A percentile compares a stretch with the other conserved stretches of the same genome.
Evolutionary conservation across 768 basidiomycete genomes (phyloP).

Genomic region (Pisolithus orientalis): DNA sequence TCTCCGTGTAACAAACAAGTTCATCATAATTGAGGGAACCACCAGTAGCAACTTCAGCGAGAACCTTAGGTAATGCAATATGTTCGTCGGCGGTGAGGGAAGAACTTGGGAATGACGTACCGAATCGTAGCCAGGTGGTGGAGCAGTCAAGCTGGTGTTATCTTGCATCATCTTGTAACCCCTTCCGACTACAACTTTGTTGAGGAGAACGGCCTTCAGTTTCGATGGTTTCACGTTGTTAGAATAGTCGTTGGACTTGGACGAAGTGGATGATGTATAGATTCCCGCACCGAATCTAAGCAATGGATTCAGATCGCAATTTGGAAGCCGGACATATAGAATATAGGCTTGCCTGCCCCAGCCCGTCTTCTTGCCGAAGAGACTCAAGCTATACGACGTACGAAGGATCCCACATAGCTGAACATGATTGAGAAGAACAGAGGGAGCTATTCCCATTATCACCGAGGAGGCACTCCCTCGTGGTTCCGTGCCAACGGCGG

Average conservation of each 20-base stretch:
- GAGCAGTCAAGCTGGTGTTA: slow-evolving; percentile 45
- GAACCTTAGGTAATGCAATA: slow-evolving; percentile 36
- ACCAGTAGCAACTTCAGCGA: slow-evolving; percentile 52
- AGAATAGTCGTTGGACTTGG: slow-evolving; percentile 74
- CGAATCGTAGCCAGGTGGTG: slow-evolving; percentile 62
- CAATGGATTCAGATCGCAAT: slow-evolving; percentile 3
- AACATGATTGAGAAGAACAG: slow-evolving; percentile 52
- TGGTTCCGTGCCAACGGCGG: slow-evolving; percentile 71
- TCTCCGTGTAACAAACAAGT: slow-evolving; percentile 61
- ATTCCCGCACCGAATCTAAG: slow-evolving; percentile 63
- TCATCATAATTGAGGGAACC: slow-evolving; percentile 68
- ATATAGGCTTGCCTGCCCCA: slow-evolving; percentile 52
- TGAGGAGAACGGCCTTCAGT: slow-evolving; percentile 62
- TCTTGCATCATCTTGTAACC: slow-evolving; percentile 62
- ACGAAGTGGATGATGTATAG: slow-evolving; percentile 75
- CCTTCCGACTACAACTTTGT: slow-evolving; percentile 68
- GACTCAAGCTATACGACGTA: slow-evolving; percentile 56
- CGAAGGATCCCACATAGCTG: slow-evolving; percentile 59
- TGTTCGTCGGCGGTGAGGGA: not conserved
- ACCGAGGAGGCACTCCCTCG: slow-evolving; percentile 56
- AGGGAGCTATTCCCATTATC: slow-evolving; percentile 48
- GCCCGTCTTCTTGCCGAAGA: slow-evolving; percentile 64
- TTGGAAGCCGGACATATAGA: not conserved
- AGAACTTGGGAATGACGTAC: slow-evolving; percentile 30
- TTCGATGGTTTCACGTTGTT: slow-evolving; percentile 48